Conservation (phyloP, 257 asterid species). For the Lantana camara region DNA sequence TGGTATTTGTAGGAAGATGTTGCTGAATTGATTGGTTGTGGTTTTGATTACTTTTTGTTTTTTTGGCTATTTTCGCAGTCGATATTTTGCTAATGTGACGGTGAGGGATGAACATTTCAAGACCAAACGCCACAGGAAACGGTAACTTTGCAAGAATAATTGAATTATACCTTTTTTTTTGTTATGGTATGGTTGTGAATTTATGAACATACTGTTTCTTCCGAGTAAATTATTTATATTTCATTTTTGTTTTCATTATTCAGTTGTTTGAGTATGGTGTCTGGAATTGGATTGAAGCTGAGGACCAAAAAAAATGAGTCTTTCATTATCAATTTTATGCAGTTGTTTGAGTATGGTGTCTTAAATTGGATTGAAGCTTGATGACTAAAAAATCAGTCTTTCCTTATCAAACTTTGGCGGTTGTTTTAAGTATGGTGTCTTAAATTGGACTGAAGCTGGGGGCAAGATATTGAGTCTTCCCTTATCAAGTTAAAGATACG, state of each 20-base stretch:
- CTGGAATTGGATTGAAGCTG: too few species aligned
- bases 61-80: slow-evolving; percentile 44
- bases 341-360: too few species aligned
- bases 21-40: not conserved
- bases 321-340: too few species aligned
- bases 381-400: too few species aligned
- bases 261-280: too few species aligned
- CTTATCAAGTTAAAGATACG: too few species aligned
- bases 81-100: slow-evolving; percentile 68
- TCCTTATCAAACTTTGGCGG: too few species aligned
- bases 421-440: too few species aligned
- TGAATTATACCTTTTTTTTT: not conserved
- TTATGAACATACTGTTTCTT: not conserved
- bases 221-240: not conserved
- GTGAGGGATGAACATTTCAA: slow-evolving; percentile 94
- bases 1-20: not conserved
- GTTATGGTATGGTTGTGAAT: not conserved
- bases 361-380: too few species aligned
- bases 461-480: too few species aligned
- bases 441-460: too few species aligned
- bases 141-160: slow-evolving; percentile 41
- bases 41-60: not conserved
- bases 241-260: not conserved
- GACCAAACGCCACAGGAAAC: slow-evolving; percentile 81
- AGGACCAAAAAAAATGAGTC: too few species aligned